Conservation (phyloP, 345 rosid genomes). For the Syzygium aqueum region DNA sequence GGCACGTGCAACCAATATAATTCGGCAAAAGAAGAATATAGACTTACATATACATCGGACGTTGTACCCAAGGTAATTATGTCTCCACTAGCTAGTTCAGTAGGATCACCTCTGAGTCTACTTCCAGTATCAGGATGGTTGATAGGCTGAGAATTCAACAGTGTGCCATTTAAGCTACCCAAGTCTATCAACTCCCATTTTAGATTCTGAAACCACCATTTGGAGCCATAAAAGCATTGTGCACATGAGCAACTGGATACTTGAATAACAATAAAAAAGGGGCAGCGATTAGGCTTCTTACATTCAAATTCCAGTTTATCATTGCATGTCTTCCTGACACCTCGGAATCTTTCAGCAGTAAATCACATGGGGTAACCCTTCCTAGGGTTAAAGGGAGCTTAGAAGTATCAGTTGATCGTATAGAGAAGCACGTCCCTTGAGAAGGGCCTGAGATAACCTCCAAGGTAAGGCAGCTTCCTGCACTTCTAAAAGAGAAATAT, state of each 20-base stretch:
- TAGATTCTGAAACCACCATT: conserved; percentile 44
- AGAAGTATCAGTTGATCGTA: conserved; percentile 51
- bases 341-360: conserved; percentile 75
- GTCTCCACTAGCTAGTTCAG: conserved; percentile 76
- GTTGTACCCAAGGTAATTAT: conserved; percentile 82
- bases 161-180: conserved; percentile 99
- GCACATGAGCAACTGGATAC: neutral
- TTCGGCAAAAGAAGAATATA: neutral
- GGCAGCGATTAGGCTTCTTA: conserved; percentile 18
- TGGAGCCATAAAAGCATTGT: neutral
- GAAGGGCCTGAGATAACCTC: conserved; percentile 93
- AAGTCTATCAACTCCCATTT: conserved; percentile 96
- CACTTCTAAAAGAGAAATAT: conserved; percentile 65
- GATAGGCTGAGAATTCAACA: conserved; percentile 60
- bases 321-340: conserved; percentile 97
- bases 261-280: neutral
- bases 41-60: conserved; percentile 62
- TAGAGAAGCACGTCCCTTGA: conserved; percentile 42
- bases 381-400: conserved; percentile 82
- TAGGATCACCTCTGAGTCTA: conserved; percentile 71
- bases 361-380: conserved; percentile 73
- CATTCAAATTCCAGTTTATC: conserved; percentile 84
- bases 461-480: conserved; percentile 88
- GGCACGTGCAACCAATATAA: neutral
- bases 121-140: conserved; percentile 58